Base-by-base conservation (phyloP, 2,329 filamentous ascomycete species). In the Exophiala bonariae region DNA sequence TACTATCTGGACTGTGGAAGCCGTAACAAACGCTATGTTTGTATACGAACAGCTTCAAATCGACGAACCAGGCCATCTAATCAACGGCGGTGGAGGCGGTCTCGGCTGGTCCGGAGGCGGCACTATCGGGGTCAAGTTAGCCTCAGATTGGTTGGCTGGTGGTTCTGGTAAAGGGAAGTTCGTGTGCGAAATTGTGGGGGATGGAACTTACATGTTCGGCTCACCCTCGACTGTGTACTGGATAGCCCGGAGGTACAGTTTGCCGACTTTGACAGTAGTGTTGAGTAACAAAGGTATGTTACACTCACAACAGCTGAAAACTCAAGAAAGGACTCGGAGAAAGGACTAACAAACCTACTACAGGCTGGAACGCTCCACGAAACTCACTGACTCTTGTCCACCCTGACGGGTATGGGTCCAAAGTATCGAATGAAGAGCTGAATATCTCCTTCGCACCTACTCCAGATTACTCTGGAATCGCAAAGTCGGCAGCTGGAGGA, bases 51-150 rank as follows among this genome's bases (percentile, higher is more conserved):
- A 90, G 55, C 69, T 93, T 5, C 0, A 86, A 86, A 0, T 82
- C 80, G 0, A 90, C 84, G 85, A 81, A 11, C 23, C 23, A 6
- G 23, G 23, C 23, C 23, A 26, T 26, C 23, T 26, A 6, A 26
- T 92, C 60, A 91, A 90, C 64, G 91, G 87, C 61, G 87, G 87
- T 1, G 87, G 85, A 1, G 87, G 86, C 11, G 88, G 88, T 2
- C 80, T 92, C 0, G 87, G 87, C 2, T 92, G 87, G 87, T 87
- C 82, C 8, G 87, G 87, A 11, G 87, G 88, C 10, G 87, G 73
- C 41, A 83, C 85, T 0, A 65, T 92, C 3, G 88, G 87, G 2
- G 83, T 91, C 61, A 90, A 91, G 63, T 76, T 92, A 6, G 87
- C 86, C 0, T 74, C 75, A 0, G 77, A 83, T 39, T 65, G 66